Conservation (phyloP, 83 land plant genomes). For the Larix sibirica region DNA sequence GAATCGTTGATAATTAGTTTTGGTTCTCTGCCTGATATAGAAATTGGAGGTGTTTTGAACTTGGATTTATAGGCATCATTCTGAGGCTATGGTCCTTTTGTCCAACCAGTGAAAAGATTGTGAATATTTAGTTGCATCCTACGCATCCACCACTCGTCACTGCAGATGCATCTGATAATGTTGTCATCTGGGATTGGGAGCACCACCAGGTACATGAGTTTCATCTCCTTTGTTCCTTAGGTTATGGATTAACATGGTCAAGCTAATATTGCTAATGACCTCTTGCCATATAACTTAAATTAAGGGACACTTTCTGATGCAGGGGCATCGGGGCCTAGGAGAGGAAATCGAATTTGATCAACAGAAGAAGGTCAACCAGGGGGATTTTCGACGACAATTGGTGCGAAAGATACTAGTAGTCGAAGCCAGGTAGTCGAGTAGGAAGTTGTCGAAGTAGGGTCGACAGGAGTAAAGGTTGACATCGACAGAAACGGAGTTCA, state of each 20-base stretch:
- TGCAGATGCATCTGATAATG: constrained; percentile 93
- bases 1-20: not conserved
- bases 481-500: too few relatives aligned
- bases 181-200: constrained; percentile 99
- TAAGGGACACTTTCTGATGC: not conserved
- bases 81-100: constrained; percentile 86
- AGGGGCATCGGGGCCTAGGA: too few relatives aligned
- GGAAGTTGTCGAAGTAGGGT: too few relatives aligned
- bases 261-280: not conserved
- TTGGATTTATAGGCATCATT: constrained; percentile 37
- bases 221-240: not conserved
- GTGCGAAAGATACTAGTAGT: too few relatives aligned
- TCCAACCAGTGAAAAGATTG: constrained; percentile 87
- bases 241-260: not conserved
- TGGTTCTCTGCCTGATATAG: too few relatives aligned
- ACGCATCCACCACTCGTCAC: constrained; percentile 99
- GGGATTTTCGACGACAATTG: too few relatives aligned
- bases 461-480: too few relatives aligned
- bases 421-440: too few relatives aligned
- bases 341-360: too few relatives aligned
- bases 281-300: not conserved
- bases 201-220: constrained; percentile 77
- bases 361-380: too few relatives aligned
- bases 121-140: constrained; percentile 88
- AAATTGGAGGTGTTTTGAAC: not conserved